phyloP scores from a whole-genome alignment of 2,329 filamentous ascomycete species.

The Epichloe typhina region DNA sequence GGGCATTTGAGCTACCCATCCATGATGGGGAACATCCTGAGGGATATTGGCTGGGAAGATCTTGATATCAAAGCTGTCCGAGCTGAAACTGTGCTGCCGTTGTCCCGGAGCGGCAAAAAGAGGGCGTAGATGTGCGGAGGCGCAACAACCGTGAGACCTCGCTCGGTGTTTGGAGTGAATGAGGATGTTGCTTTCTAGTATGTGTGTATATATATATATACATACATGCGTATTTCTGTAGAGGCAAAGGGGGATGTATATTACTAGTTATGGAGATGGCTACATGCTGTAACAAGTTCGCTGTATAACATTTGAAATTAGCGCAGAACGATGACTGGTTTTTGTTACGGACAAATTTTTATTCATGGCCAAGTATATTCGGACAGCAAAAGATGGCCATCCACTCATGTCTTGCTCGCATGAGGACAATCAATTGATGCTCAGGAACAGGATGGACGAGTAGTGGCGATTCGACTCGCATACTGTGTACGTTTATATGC shows the following conservation, averaged over 20 bases:
- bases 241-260: background rate
- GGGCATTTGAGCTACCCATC: constrained; percentile 61
- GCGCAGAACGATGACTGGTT: background rate
- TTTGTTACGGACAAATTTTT: background rate
- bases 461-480: no score
- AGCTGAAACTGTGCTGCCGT: constrained; percentile 9
- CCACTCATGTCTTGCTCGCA: background rate
- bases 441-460: no score
- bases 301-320: background rate
- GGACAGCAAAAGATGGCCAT: background rate
- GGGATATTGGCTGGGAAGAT: constrained; percentile 58
- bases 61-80: constrained; percentile 28
- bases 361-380: background rate
- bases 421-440: no score
- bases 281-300: background rate
- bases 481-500: no score
- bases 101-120: constrained; percentile 3
- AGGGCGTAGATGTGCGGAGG: background rate
- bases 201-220: background rate
- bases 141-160: background rate
- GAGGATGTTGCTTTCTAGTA: background rate
- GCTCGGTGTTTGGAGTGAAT: background rate
- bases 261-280: background rate
- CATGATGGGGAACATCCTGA: constrained; percentile 52
- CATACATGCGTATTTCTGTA: background rate